Base-by-base conservation (phyloP, 495 filamentous ascomycete genomes). In the Aspergillus leporis region DNA sequence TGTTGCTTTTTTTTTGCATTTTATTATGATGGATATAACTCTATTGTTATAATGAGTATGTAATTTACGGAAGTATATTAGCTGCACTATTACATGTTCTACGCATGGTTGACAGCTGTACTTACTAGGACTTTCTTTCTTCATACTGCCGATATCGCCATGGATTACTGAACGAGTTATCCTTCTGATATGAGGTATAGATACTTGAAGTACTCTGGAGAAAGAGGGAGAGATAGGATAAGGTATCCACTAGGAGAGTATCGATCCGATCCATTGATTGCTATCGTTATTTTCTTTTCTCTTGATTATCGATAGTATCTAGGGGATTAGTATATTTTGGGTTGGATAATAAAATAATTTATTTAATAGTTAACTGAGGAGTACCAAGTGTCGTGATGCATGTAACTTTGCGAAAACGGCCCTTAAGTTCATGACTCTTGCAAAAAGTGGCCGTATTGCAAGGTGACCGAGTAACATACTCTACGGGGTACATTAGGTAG, bases 101-200 rank as follows among this genome's bases (percentile, higher is more conserved):
- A 41, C 38, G 38, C 38, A 41, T 41, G 38, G 38, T 41, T 41
- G 38, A 41, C 38, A 41, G 38, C 38, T 16, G 38, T 41, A 41
- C 38, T 41, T 41, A n/a, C 14, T 5, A n/a, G 6, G 38, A 28
- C 25, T 3, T 28, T n/a, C 3, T 18, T 16, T n/a, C 6, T n/a
- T 41, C 38, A 41, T 41, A 6, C 14, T 41, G 38, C 38, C 14
- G 38, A 41, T 41, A 41, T 41, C 38, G 14, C 38, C 4, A 18
- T 41, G 14, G 12, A n/a, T n/a, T n/a, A 6, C 38, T 2, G 38
- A 18, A n/a, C 38, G 14, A 41, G 38, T 41, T 14, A 41, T 41
- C 16, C 16, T 5, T 41, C n/a, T 41, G 38, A 41, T 41, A 41
- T 41, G n/a, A n/a, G n/a, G n/a, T n/a, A n/a, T n/a, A n/a, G n/a